Base-by-base conservation (phyloP, 108 stramenopile genomes). In the Skeletonema costatum region DNA sequence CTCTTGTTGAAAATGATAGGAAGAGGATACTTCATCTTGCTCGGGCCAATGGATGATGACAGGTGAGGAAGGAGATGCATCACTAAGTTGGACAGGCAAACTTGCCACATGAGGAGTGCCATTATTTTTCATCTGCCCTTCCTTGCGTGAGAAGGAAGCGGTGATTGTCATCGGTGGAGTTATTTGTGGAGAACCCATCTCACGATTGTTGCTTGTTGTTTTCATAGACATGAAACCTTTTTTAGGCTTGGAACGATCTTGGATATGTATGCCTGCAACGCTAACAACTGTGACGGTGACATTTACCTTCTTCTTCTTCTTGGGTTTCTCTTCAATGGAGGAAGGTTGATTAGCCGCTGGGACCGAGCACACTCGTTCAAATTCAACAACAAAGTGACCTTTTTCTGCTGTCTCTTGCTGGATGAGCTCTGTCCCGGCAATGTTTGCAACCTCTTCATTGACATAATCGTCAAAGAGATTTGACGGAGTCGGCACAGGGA, bases 281-380 rank as follows among this genome's bases (percentile, higher is more conserved):
- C 63, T 64, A 19, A 64, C 17, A 7, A 64, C 63, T 17, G 63
- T 35, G 63, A 64, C 35, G n/a, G 63, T 64, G 38, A 64, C 38
- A 19, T 64, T 38, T 19, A 64, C 63, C 63, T 39, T 64, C 61
- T 31, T 61, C 61, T 63, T 64, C 9, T 10, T 10, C 32, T 56
- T 56, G 25, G 25, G 21, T 56, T 25, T 7, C 44, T 46, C 44
- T 46, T n/a, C 14, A 46, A 46, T 16, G 14, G 16, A 46, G 11
- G 14, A 12, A 3, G 44, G 16, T 56, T 56, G 53, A 56, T 8
- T n/a, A 29, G 1, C 16, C 44, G 44, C 16, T 46, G 44, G 44
- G 44, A 46, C 11, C 44, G 44, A 46, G 16, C 44, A n/a, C 11
- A 46, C 44, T 46, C 44, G 44, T 16, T 46, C 16, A n/a, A 16